phyloP scores from a whole-genome alignment of 495 filamentous ascomycete genomes.

The Cercophora samala region DNA sequence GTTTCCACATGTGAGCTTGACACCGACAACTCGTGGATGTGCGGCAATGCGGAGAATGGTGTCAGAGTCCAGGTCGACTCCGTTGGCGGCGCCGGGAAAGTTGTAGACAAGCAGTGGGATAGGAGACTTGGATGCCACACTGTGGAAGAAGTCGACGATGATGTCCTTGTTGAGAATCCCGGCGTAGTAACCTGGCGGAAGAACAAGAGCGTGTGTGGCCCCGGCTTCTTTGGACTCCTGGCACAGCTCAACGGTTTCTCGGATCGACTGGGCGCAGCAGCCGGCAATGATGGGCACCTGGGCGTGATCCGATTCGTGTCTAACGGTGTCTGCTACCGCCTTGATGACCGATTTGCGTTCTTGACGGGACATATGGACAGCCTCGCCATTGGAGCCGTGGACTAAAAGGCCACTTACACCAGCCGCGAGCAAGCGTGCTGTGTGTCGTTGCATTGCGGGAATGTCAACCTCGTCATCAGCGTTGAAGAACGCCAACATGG shows the following conservation, averaged over 20 bases:
- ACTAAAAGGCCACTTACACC: constrained; percentile 72
- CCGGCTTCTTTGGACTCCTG: constrained; percentile 70
- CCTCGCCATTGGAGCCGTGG: constrained; percentile 87
- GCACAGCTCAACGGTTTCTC: constrained; percentile 79
- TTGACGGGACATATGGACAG: constrained; percentile 69
- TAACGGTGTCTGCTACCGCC: constrained; percentile 68
- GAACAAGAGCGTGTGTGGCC: constrained; percentile 78
- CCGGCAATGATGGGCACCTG: constrained; percentile 73
- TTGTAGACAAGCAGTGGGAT: constrained; percentile 80
- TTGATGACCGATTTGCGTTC: constrained; percentile 69
- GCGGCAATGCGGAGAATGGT: constrained; percentile 68
- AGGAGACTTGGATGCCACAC: constrained; percentile 64
- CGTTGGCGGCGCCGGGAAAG: constrained; percentile 78
- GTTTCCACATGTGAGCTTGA: constrained; percentile 85
- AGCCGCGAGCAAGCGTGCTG: constrained; percentile 64
- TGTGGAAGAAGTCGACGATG: constrained; percentile 67
- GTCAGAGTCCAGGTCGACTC: constrained; percentile 80
- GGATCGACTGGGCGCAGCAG: constrained; percentile 71
- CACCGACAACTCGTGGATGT: constrained; percentile 74
- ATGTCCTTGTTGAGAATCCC: constrained; percentile 64
- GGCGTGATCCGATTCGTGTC: constrained; percentile 62
- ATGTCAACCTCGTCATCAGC: constrained; percentile 60
- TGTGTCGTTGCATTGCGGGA: constrained; percentile 63
- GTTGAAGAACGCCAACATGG: constrained; percentile 67
- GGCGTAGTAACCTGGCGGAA: constrained; percentile 85